phyloP scores from a whole-genome alignment of 176 grass and related monocot species.

The Zoysia pacifica region DNA sequence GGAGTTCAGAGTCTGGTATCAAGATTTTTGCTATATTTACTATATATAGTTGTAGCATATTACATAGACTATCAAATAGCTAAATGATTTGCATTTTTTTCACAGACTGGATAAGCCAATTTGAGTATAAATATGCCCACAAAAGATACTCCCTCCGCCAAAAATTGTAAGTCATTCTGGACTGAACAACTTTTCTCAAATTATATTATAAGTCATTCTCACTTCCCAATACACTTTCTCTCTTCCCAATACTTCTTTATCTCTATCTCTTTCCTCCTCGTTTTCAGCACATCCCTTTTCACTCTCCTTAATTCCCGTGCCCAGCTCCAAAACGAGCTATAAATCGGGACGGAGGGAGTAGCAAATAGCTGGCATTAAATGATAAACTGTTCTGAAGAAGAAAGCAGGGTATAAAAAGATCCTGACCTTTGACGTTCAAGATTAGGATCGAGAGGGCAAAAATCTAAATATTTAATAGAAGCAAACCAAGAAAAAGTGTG shows the following conservation, averaged over 20 bases:
- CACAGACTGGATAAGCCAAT: slow-evolving; percentile 11
- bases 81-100: slow-evolving; percentile 23
- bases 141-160: no score
- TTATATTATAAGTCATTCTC: no score
- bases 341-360: no score
- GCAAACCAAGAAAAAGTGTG: neutral
- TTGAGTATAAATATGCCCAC: neutral
- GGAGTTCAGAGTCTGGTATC: neutral
- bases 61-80: neutral
- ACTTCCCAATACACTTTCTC: no score
- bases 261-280: no score
- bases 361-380: neutral
- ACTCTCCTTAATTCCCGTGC: no score
- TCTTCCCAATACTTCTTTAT: no score
- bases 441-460: slow-evolving; percentile 22
- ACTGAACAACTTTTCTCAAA: no score
- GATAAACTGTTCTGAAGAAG: neutral
- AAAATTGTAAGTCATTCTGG: no score
- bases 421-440: neutral
- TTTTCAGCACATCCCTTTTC: no score
- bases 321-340: no score
- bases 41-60: neutral
- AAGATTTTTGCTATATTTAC: neutral
- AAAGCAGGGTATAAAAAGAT: neutral
- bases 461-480: neutral